Evolutionary conservation across 1,139 yeast genomes (phyloP).

Genomic region (Pichia sp.): DNA sequence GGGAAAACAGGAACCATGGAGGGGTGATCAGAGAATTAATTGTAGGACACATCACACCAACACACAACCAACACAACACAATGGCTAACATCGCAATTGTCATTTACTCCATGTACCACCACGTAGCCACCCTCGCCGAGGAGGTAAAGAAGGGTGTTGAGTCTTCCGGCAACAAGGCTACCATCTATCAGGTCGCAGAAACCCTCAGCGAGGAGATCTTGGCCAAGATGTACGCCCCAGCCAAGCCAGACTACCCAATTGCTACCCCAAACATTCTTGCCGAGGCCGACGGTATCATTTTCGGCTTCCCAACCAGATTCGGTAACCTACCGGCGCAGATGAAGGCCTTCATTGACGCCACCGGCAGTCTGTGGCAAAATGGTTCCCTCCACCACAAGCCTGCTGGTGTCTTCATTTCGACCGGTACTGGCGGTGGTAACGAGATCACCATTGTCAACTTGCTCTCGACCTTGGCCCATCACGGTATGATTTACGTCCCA

Average conservation of each 20-base stretch:
- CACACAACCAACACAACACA: conserved; percentile 5
- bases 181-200: conserved; percentile 75
- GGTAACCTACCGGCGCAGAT: conserved; percentile 82
- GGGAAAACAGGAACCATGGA: not conserved
- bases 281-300: conserved; percentile 68
- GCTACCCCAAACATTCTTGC: conserved; percentile 57
- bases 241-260: conserved; percentile 64
- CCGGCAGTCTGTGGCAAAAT: conserved; percentile 78
- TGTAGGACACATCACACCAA: not conserved
- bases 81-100: conserved; percentile 62
- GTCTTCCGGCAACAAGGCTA: conserved; percentile 69
- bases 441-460: conserved; percentile 66
- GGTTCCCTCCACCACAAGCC: conserved; percentile 74
- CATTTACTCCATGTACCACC: conserved; percentile 81
- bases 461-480: conserved; percentile 67
- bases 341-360: conserved; percentile 76
- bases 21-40: not conserved
- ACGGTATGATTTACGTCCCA: conserved; percentile 76
- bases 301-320: conserved; percentile 81
- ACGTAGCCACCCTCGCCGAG: conserved; percentile 64
- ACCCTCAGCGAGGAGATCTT: conserved; percentile 66
- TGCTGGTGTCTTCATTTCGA: conserved; percentile 72
- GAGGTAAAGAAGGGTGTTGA: conserved; percentile 67
- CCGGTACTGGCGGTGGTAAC: conserved; percentile 86
- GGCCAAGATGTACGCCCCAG: conserved; percentile 58